Evolutionary conservation across 805 yeast genomes (phyloP).

Genomic region (Wickerhamomyces canadensis): DNA sequence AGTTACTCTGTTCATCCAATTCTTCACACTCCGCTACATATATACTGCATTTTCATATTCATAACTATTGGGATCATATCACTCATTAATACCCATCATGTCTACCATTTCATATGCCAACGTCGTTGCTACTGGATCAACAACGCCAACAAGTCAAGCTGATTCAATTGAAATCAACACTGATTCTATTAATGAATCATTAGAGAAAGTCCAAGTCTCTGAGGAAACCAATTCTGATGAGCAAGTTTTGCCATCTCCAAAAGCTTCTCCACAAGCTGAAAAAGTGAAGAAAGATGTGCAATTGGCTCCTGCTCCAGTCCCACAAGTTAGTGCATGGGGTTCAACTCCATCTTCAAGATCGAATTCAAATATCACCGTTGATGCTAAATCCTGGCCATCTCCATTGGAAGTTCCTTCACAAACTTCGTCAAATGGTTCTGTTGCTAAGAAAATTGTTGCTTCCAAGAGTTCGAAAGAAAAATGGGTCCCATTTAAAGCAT

Average conservation of each 20-base stretch:
- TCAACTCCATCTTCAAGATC: constrained; percentile 24
- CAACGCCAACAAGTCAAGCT: constrained; percentile 11
- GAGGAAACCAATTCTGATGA: constrained; percentile 4
- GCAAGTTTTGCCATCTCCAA: constrained; percentile 23
- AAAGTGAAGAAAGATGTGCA: constrained; percentile 23
- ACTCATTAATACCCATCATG: too few relatives aligned
- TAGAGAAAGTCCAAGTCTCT: constrained; percentile 7
- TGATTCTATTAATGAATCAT: constrained; percentile 5
- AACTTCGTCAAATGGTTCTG: constrained; percentile 2
- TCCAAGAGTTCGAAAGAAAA: constrained; percentile 42
- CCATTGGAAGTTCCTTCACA: constrained; percentile 28
- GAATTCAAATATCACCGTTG: constrained; percentile 16
- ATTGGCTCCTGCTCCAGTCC: constrained; percentile 63
- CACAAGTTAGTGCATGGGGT: constrained; percentile 60
- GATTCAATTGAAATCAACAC: constrained; percentile 1
- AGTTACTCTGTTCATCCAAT: too few relatives aligned
- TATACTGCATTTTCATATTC: too few relatives aligned
- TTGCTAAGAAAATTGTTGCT: constrained; percentile 10
- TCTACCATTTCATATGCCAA: constrained; percentile 26
- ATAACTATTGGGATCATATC: too few relatives aligned
- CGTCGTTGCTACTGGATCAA: constrained; percentile 21
- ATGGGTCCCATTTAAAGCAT: constrained; percentile 67
- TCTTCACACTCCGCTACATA: too few relatives aligned
- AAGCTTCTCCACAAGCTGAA: constrained; percentile 21
- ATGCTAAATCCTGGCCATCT: constrained; percentile 31